Evolutionary conservation across 306 rosid species (phyloP), one percentile per base, ranked within the genome.

Genomic region (Carpinus fangiana): DNA sequence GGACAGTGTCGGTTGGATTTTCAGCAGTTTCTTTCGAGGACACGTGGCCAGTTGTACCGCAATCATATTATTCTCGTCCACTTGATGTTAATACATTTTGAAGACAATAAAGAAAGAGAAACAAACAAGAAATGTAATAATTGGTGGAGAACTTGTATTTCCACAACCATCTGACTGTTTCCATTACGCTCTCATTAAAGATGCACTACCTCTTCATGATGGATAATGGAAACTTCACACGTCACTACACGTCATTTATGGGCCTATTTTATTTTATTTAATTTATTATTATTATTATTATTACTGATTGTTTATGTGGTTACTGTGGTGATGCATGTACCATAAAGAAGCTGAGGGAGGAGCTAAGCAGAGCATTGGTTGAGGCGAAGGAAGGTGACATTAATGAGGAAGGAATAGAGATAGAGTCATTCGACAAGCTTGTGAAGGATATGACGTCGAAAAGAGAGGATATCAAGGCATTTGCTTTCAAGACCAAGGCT

Each of bases 401-500:
- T 75, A 43, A 82, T n/a, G 93, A 88, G 62, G 79, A 72, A 76
- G 92, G 84, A 61, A 83, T 80, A 5, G 90, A 73, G 71, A 83
- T 80, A 5, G 90, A 73, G 71, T 92, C 98, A n/a, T 92, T 94
- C 85, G 84, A 92, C 78, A 89, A 94, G 76, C 96, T 94, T 79
- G 94, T 94, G 62, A 87, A 80, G 75, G 97, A 90, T 71, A 81
- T 92, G 90, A 80, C 86, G 28, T 84, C 90, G 8, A 89, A 83
- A 34, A 77, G 68, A 46, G 92, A 87, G 72, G 97, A 94, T 83
- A 81, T 94, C 38, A 87, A 85, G 77, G 88, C 90, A 56, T 94
- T 94, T 85, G 98, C 93, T 76, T 92, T 89, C 85, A 87, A 85
- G 91, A 94, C 92, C 75, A 94, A 92, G 83, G 93, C 96, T 68